Evolutionary conservation across 2,329 filamentous ascomycete species (phyloP).

Genomic region (Cercospora sojina): DNA sequence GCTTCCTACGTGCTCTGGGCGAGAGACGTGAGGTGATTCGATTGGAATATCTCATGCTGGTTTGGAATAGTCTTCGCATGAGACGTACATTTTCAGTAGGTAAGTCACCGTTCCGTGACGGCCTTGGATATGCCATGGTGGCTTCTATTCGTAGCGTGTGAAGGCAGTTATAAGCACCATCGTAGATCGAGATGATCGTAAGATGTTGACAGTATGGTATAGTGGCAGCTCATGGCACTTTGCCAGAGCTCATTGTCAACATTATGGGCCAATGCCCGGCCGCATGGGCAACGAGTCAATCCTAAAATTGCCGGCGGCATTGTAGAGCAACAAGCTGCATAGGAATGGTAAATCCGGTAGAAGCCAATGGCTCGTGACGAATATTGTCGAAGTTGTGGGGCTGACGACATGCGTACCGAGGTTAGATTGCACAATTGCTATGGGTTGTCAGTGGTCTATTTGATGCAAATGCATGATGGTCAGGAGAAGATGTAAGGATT

Average conservation of each 20-base stretch:
- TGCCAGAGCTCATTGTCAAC: neutral
- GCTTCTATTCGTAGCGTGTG: neutral
- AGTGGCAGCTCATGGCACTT: neutral
- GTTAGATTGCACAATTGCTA: neutral
- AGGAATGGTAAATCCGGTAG: constrained; percentile 4
- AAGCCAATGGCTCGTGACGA: neutral
- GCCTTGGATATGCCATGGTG: neutral
- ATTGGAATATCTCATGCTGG: neutral
- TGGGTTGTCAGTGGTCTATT: neutral
- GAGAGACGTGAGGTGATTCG: neutral
- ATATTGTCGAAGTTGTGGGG: neutral
- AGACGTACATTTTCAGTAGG: neutral
- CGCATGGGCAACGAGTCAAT: neutral
- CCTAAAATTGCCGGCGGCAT: neutral
- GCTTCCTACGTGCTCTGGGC: neutral
- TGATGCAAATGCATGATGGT: neutral
- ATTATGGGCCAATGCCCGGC: neutral
- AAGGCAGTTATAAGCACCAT: neutral
- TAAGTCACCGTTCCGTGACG: neutral
- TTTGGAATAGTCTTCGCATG: neutral
- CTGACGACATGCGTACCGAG: neutral
- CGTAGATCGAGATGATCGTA: neutral
- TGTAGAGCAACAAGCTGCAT: neutral
- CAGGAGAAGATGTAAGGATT: neutral
- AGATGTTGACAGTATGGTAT: neutral